Conservation (phyloP, 2,329 filamentous ascomycete species). For the Neoascochyta sp. region DNA sequence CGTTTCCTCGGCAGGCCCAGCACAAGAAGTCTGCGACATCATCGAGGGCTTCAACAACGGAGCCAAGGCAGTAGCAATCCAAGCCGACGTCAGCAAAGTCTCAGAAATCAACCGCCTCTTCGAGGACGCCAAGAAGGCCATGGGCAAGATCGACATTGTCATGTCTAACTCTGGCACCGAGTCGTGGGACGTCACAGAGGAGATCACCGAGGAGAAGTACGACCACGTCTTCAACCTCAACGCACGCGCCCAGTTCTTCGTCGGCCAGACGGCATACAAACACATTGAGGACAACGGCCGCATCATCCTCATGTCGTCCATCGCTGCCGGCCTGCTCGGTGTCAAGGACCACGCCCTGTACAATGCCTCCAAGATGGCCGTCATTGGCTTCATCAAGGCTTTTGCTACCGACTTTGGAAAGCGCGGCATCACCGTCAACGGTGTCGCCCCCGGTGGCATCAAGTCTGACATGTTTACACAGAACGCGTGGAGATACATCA, state of each 20-base stretch:
- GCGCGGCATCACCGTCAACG: conserved; percentile 67
- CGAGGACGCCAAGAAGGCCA: conserved; percentile 41
- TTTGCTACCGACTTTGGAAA: conserved; percentile 69
- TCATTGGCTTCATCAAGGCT: conserved; percentile 68
- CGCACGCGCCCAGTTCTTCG: conserved; percentile 70
- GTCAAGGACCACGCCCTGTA: conserved; percentile 70
- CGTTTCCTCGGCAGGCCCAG: conserved; percentile 51
- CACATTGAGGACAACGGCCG: conserved; percentile 66
- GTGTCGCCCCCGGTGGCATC: conserved; percentile 68
- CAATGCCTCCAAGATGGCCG: conserved; percentile 68
- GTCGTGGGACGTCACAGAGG: conserved; percentile 64
- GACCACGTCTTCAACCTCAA: conserved; percentile 69
- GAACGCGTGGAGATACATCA: conserved; percentile 55
- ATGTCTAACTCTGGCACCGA: conserved; percentile 59
- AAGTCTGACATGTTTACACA: conserved; percentile 72
- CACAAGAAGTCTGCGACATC: conserved; percentile 47
- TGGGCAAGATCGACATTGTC: conserved; percentile 46
- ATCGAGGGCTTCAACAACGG: conserved; percentile 48
- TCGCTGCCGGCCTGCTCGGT: conserved; percentile 63
- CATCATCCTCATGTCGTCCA: conserved; percentile 71
- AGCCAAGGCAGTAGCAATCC: conserved; percentile 55
- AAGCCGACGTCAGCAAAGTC: conserved; percentile 55
- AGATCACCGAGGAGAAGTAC: conserved; percentile 66
- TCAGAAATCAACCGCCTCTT: conserved; percentile 58
- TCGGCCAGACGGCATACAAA: conserved; percentile 70